These are phyloP conservation scores for Triangularia setosa DNA, from an alignment of 2,329 filamentous ascomycete genomes.

Conservation along the genomic window DNA sequence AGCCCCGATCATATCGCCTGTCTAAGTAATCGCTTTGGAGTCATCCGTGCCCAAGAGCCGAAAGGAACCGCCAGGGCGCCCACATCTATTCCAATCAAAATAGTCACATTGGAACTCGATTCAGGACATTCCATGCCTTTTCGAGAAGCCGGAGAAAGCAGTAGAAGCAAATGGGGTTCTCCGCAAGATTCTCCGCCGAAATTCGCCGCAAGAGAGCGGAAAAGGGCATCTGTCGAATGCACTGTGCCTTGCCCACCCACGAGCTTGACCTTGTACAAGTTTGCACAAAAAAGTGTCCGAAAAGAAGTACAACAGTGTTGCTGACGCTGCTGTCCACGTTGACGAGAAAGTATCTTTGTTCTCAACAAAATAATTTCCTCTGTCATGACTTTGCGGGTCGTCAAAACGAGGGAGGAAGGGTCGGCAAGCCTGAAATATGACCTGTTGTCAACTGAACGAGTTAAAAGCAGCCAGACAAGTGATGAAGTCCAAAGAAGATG, in stretches of 20 bases:
- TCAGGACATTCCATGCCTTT: conserved; percentile 27
- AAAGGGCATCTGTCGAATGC: conserved; percentile 39
- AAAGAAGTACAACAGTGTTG: conserved; percentile 32
- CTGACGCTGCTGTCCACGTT: conserved; percentile 11
- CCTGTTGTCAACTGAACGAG: background rate
- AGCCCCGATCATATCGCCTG: background rate
- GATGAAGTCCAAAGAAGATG: conserved; percentile 26
- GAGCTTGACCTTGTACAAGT: conserved; percentile 38
- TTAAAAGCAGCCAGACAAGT: background rate
- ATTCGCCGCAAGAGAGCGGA: conserved; percentile 33
- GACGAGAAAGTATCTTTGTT: conserved; percentile 13
- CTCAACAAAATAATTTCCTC: background rate
- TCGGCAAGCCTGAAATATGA: background rate
- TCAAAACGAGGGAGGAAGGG: background rate
- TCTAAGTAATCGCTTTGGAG: background rate
- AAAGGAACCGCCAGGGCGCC: background rate
- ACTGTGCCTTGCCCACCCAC: conserved; percentile 35
- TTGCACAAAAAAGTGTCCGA: conserved; percentile 35
- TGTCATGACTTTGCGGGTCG: background rate
- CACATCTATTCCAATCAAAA: background rate
- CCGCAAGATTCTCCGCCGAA: conserved; percentile 24
- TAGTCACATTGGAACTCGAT: conserved; percentile 16
- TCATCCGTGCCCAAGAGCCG: background rate
- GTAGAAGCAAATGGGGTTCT: conserved; percentile 30
- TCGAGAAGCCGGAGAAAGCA: conserved; percentile 32